Evolutionary conservation across 371 early-diverging fungal species (phyloP).

Genomic region (Phascolomyces articulosus): DNA sequence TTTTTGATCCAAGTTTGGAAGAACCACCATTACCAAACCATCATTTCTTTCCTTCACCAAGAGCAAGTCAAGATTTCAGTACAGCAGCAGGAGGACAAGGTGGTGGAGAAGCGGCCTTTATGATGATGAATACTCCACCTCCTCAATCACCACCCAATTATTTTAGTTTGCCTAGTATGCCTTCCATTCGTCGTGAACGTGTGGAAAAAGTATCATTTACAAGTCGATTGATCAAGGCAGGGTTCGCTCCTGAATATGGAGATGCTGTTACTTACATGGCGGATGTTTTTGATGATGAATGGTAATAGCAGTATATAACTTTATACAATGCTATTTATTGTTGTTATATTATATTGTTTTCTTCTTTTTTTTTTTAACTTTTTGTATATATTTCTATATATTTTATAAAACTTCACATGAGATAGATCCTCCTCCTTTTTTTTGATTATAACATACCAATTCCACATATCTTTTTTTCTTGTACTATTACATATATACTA

Average conservation of each 20-base stretch:
- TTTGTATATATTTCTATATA: too few relatives aligned
- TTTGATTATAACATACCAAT: too few relatives aligned
- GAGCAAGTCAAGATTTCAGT: too few relatives aligned
- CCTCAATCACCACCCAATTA: slow-evolving; percentile 49
- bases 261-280: not conserved
- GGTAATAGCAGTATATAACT: too few relatives aligned
- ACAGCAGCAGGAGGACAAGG: too few relatives aligned
- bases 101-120: too few relatives aligned
- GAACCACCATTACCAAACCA: slow-evolving; percentile 33
- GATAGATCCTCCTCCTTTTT: too few relatives aligned
- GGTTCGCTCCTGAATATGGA: slow-evolving; percentile 23
- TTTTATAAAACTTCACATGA: too few relatives aligned
- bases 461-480: too few relatives aligned
- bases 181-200: slow-evolving; percentile 31
- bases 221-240: slow-evolving; percentile 25
- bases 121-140: slow-evolving; percentile 20
- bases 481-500: too few relatives aligned
- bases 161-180: slow-evolving; percentile 39
- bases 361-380: not conserved
- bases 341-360: not conserved
- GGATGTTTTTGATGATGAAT: not conserved
- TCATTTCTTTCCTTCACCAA: not conserved
- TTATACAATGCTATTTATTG: too few relatives aligned
- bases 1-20: slow-evolving; percentile 44
- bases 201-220: slow-evolving; percentile 35